Conservation (phyloP, 331 rosid genomes). For the Ulmus americana region DNA sequence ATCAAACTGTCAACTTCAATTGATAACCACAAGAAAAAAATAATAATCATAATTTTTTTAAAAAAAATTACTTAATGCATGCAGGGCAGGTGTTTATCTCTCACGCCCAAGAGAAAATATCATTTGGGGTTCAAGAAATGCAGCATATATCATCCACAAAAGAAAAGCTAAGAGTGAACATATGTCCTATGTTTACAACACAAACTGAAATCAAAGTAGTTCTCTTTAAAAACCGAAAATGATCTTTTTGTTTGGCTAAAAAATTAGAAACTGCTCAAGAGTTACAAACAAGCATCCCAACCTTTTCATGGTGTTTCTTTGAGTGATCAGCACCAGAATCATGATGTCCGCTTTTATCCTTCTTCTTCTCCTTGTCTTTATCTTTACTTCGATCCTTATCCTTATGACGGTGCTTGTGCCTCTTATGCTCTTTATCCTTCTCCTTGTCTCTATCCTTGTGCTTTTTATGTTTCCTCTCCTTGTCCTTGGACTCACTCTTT, state of each 20-base stretch:
- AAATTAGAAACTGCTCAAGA: conserved; percentile 10
- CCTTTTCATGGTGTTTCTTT: conserved; percentile 96
- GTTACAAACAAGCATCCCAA: conserved; percentile 29
- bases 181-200: neutral
- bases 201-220: neutral
- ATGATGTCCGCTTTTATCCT: conserved; percentile 78
- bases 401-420: conserved; percentile 74
- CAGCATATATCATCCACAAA: neutral
- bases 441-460: conserved; percentile 75
- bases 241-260: neutral
- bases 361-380: conserved; percentile 87
- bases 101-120: neutral
- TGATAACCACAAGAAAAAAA: too few relatives aligned
- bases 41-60: too few relatives aligned
- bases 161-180: conserved; percentile 1
- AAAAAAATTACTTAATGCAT: too few relatives aligned
- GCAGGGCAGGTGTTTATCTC: neutral
- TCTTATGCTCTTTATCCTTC: conserved; percentile 92
- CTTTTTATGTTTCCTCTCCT: conserved; percentile 88
- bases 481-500: conserved; percentile 77
- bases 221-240: neutral
- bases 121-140: neutral
- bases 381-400: conserved; percentile 83
- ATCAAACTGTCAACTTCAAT: neutral
- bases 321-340: conserved; percentile 80